phyloP scores from a whole-genome alignment of 371 early-diverging fungal species.

The Lichtheimia ramosa region DNA sequence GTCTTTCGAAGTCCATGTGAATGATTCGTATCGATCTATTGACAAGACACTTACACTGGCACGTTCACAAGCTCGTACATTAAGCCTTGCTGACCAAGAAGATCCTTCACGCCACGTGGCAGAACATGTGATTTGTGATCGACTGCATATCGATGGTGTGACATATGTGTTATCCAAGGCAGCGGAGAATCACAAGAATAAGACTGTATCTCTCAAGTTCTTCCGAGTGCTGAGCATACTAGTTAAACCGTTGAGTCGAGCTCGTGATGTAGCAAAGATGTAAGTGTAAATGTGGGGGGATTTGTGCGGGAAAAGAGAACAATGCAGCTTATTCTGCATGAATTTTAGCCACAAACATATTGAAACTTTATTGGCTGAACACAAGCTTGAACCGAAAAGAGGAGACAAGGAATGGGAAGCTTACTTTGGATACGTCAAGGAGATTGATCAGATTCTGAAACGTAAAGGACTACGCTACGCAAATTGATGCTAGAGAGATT shows the following conservation, averaged over 20 bases:
- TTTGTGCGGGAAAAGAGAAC: no score
- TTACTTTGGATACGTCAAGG: constrained; percentile 37
- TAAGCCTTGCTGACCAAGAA: constrained; percentile 22
- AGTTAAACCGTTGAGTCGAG: constrained; percentile 29
- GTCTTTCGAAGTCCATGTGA: constrained; percentile 35
- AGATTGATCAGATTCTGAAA: constrained; percentile 35
- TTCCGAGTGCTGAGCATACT: constrained; percentile 38
- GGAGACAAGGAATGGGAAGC: constrained; percentile 43
- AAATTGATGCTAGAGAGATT: background rate
- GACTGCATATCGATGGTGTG: constrained; percentile 42
- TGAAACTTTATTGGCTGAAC: constrained; percentile 28
- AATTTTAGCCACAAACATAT: constrained; percentile 35
- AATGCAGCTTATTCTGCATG: background rate
- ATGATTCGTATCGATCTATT: constrained; percentile 22
- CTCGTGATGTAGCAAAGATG: constrained; percentile 47
- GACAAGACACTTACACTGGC: constrained; percentile 39
- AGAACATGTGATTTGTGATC: constrained; percentile 28
- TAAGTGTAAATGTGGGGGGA: constrained; percentile 17
- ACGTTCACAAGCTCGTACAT: constrained; percentile 20
- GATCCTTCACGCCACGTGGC: constrained; percentile 23
- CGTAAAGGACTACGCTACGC: constrained; percentile 48
- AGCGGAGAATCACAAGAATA: constrained; percentile 21
- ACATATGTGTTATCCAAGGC: constrained; percentile 31
- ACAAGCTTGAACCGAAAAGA: constrained; percentile 17
- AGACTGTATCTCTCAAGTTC: constrained; percentile 34